phyloP scores from a whole-genome alignment of 306 rosid genomes.

The Vigna radiata region DNA sequence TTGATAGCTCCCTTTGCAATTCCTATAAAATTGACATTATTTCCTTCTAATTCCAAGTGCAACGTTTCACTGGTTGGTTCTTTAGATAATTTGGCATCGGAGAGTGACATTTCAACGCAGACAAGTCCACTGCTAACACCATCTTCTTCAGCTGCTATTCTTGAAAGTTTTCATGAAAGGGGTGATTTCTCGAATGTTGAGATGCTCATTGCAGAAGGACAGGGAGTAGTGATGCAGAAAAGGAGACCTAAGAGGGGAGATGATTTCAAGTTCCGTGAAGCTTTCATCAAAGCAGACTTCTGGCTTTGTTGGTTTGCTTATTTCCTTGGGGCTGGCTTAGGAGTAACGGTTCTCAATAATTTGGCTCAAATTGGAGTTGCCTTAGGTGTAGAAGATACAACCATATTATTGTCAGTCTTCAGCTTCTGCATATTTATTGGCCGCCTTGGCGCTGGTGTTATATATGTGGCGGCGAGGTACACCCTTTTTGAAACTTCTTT shows the following conservation, averaged over 20 bases:
- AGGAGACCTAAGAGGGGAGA: constrained; percentile 87
- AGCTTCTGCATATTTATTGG: constrained; percentile 85
- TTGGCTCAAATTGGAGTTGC: constrained; percentile 88
- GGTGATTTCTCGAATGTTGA: constrained; percentile 69
- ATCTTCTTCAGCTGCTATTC: constrained; percentile 64
- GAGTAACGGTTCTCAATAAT: constrained; percentile 85
- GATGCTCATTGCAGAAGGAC: constrained; percentile 83
- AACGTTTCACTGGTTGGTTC: constrained; percentile 49
- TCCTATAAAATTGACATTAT: constrained; percentile 83
- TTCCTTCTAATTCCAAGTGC: constrained; percentile 51
- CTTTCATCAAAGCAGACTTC: constrained; percentile 84
- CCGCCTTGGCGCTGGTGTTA: constrained; percentile 80
- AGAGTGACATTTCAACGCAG: constrained; percentile 49
- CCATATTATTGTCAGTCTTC: constrained; percentile 73
- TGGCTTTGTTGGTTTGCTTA: constrained; percentile 88
- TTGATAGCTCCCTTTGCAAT: constrained; percentile 72
- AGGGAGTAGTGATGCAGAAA: constrained; percentile 79
- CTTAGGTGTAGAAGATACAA: constrained; percentile 65
- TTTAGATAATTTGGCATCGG: constrained; percentile 48
- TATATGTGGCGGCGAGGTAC: too few species aligned
- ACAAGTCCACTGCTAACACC: constrained; percentile 66
- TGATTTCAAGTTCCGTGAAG: constrained; percentile 79
- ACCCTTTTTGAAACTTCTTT: too few species aligned
- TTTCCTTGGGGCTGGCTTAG: constrained; percentile 79
- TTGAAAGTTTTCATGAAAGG: constrained; percentile 60